Evolutionary conservation across 1,139 yeast species (phyloP).

Genomic region (Pneumocystis carinii): DNA sequence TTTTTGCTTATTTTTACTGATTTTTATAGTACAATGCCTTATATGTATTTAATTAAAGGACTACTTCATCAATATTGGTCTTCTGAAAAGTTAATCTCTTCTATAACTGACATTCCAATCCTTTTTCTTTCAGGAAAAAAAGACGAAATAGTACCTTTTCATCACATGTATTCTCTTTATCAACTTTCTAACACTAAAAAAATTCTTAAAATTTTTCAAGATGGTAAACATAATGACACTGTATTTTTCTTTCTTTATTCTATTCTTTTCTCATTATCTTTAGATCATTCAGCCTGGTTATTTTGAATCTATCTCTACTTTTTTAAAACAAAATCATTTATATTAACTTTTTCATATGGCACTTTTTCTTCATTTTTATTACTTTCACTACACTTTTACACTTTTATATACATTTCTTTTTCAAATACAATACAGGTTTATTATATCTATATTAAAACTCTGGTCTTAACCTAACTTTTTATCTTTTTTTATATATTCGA

Average conservation of each 20-base stretch:
- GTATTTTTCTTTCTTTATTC: background rate
- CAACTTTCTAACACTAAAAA: constrained; percentile 26
- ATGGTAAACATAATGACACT: background rate
- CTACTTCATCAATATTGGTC: constrained; percentile 77
- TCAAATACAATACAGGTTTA: no score
- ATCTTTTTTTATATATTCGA: no score
- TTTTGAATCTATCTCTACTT: background rate
- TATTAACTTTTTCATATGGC: no score
- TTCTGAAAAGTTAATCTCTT: constrained; percentile 46
- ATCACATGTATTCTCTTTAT: constrained; percentile 55
- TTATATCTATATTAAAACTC: no score
- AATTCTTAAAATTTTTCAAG: constrained; percentile 1
- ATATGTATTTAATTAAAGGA: constrained; percentile 39
- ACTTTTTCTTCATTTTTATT: background rate
- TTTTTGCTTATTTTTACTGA: background rate
- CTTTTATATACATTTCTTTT: no score
- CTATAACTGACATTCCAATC: constrained; percentile 46
- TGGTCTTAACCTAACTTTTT: background rate
- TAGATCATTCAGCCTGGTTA: background rate
- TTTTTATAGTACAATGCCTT: constrained; percentile 36
- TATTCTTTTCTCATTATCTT: background rate
- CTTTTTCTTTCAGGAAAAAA: constrained; percentile 56
- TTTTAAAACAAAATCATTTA: no score
- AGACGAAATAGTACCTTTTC: constrained; percentile 88
- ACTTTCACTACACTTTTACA: no score